phyloP scores from a whole-genome alignment of 805 yeast genomes.

The Cyberlindnera mrakii region DNA sequence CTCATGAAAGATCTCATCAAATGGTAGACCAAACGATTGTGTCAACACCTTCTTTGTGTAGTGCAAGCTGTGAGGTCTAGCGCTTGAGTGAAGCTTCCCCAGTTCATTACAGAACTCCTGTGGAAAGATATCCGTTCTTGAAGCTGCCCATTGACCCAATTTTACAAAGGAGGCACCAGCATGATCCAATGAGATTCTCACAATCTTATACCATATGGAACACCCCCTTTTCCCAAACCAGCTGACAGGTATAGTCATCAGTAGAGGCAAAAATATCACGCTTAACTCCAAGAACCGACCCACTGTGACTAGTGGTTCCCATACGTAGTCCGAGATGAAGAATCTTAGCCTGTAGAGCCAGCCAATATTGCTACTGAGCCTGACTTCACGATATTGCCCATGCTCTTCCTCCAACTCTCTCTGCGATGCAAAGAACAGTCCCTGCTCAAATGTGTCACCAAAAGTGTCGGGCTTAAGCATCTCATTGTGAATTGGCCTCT shows the following conservation, averaged over 20 bases:
- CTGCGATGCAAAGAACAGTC: conserved; percentile 55
- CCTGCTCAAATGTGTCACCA: conserved; percentile 67
- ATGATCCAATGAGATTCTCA: conserved; percentile 62
- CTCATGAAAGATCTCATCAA: conserved; percentile 74
- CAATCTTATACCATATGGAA: conserved; percentile 58
- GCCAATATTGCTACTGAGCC: conserved; percentile 20
- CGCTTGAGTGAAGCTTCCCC: conserved; percentile 75
- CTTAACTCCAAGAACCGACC: conserved; percentile 66
- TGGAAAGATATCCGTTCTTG: conserved; percentile 90
- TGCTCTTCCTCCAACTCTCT: conserved; percentile 41
- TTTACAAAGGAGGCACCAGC: conserved; percentile 93
- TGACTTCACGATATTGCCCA: conserved; percentile 26
- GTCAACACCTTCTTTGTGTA: conserved; percentile 55
- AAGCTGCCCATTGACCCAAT: conserved; percentile 98
- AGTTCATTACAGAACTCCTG: conserved; percentile 70
- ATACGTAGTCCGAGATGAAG: conserved; percentile 43
- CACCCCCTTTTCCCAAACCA: conserved; percentile 44
- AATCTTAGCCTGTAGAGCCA: conserved; percentile 36
- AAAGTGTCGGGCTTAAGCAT: conserved; percentile 30
- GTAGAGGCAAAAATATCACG: conserved; percentile 61
- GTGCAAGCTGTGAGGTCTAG: conserved; percentile 60
- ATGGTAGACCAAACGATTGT: conserved; percentile 45
- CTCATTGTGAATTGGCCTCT: conserved; percentile 6
- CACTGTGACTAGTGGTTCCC: conserved; percentile 66
- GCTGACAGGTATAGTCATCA: conserved; percentile 56